phyloP scores from a whole-genome alignment of 495 filamentous ascomycete species.

The Cladorrhinum samala region DNA sequence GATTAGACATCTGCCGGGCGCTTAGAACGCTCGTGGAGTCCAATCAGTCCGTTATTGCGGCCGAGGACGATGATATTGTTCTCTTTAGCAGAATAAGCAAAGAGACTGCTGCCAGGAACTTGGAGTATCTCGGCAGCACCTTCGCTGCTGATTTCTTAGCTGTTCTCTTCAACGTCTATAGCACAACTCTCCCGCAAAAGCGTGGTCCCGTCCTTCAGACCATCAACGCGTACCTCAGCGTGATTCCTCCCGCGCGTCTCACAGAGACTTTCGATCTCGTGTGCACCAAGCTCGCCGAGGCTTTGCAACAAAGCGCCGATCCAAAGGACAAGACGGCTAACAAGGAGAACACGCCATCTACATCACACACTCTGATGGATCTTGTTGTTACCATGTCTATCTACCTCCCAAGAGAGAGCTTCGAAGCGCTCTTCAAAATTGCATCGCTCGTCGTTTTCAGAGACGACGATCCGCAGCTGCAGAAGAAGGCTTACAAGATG shows the following conservation, averaged over 20 bases:
- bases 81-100: conserved; percentile 68
- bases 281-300: conserved; percentile 69
- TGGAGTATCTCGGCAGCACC: conserved; percentile 61
- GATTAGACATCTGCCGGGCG: conserved; percentile 77
- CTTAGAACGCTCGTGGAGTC: conserved; percentile 85
- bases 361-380: conserved; percentile 91
- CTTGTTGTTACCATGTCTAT: conserved; percentile 91
- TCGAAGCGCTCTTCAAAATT: conserved; percentile 72
- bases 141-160: conserved; percentile 86
- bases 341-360: conserved; percentile 75
- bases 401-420: conserved; percentile 80
- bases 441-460: conserved; percentile 72
- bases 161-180: conserved; percentile 97
- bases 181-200: conserved; percentile 86
- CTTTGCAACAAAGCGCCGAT: conserved; percentile 56
- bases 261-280: conserved; percentile 83
- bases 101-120: conserved; percentile 64
- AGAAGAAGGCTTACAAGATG: conserved; percentile 98
- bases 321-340: conserved; percentile 49
- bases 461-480: conserved; percentile 79
- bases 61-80: conserved; percentile 59
- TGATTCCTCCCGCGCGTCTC: conserved; percentile 67
- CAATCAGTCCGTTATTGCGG: conserved; percentile 69
- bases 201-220: conserved; percentile 84
- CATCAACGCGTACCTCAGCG: conserved; percentile 89